Evolutionary conservation across 179 eudicot species (phyloP), one percentile per base, ranked within the genome.

Genomic region (Heliamphora pulchella): DNA sequence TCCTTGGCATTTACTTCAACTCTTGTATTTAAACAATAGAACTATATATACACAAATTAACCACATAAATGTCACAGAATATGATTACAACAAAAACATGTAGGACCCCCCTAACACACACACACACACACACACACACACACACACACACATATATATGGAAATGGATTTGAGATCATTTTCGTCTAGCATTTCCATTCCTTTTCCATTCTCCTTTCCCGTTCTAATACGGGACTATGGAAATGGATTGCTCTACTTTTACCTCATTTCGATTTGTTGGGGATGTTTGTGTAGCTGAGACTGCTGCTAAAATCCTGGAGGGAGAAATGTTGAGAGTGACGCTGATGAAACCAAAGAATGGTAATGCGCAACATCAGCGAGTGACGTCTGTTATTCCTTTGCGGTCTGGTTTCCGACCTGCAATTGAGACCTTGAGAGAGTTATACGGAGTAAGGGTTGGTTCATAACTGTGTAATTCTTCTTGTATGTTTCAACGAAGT

Each of bases 311-410:
- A 77, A 75, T 87, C 67, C 82, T 93, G 76, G 94, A 91, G 87
- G 98, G 98, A 50, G 97, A 93, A 85, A 89, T 94, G 91, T 82
- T 92, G 81, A 83, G 85, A 69, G 88, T 93, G 81, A 89, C 88
- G 7, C 85, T 94, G 58, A 86, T 92, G 8, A 88, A 91, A 77
- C 94, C 98, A 6, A 94, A 87, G 86, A 94, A 91, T 69, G 93
- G 90, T 55, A 89, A 93, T 73, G 97, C 97, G 68, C 90, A 89
- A 74, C 97, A 94, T 84, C 86, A 82, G 77, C 88, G 94, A 48
- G 92, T 90, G 68, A 90, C 85, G 47, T 89, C 93, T 59, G 87
- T 93, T 84, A 80, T 90, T 78, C 97, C 97, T 44, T 73, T 93
- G 80, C 81, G 84, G 47, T 86, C 97, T 78, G 89, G 90, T 73